phyloP scores from a whole-genome alignment of 1,284 basidiomycete genomes.

The Ceratobasidium sp. region DNA sequence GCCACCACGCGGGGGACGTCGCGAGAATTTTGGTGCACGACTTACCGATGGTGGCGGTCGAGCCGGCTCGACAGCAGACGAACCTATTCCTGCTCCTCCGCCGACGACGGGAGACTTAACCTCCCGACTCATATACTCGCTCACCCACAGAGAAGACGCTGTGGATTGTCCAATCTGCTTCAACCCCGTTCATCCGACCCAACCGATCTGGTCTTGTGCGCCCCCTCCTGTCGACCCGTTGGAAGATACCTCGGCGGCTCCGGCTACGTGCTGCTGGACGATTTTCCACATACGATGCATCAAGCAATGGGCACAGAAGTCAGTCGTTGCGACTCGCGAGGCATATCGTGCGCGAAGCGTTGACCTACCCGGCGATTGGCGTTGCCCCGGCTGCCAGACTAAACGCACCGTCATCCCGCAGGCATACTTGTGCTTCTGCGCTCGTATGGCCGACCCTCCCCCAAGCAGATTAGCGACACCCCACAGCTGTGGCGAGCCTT shows the following conservation, averaged over 20 bases:
- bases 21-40: slow-evolving; percentile 43
- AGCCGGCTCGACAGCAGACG: neutral
- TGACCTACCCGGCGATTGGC: slow-evolving; percentile 78
- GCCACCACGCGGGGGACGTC: slow-evolving; percentile 26
- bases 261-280: slow-evolving; percentile 81
- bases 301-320: slow-evolving; percentile 81
- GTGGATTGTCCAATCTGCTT: slow-evolving; percentile 86
- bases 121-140: slow-evolving; percentile 71
- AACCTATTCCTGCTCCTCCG: slow-evolving; percentile 7
- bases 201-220: slow-evolving; percentile 84
- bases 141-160: slow-evolving; percentile 62
- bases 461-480: slow-evolving; percentile 79
- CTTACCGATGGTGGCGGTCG: slow-evolving; percentile 17
- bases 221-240: slow-evolving; percentile 60
- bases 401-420: slow-evolving; percentile 74
- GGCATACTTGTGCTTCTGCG: slow-evolving; percentile 89
- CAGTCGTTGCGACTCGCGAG: slow-evolving; percentile 68
- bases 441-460: slow-evolving; percentile 77
- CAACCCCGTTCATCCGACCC: slow-evolving; percentile 74
- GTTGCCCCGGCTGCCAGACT: slow-evolving; percentile 89
- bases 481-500: slow-evolving; percentile 84
- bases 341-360: slow-evolving; percentile 83
- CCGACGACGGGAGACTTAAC: slow-evolving; percentile 66
- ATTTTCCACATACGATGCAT: slow-evolving; percentile 88
- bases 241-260: slow-evolving; percentile 55